Percentiles rank a stretch among this genome's conserved stretches.
These are phyloP conservation scores for Brassica incana DNA, from an alignment of 345 rosid species.

Conservation along the genomic window DNA sequence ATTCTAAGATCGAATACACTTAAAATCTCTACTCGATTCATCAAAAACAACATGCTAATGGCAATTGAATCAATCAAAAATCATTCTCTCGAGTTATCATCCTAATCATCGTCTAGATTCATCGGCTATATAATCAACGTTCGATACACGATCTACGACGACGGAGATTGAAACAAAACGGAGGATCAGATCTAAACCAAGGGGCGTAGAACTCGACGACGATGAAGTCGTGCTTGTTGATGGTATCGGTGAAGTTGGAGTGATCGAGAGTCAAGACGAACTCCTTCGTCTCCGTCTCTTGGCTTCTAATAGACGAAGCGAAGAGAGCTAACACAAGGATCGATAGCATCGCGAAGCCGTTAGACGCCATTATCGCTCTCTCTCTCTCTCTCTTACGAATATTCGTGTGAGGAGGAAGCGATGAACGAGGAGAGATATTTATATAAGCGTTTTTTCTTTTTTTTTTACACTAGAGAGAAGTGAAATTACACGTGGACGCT, in stretches of 20 bases:
- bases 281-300: slow-evolving; percentile 61
- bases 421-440: background rate
- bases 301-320: slow-evolving; percentile 46
- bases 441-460: slow-evolving; percentile 4
- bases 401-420: background rate
- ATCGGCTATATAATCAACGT: background rate
- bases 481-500: slow-evolving; percentile 4
- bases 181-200: slow-evolving; percentile 55
- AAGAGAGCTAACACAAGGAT: slow-evolving; percentile 41
- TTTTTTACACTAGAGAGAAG: background rate
- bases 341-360: slow-evolving; percentile 42
- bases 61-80: background rate
- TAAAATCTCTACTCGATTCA: background rate
- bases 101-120: background rate
- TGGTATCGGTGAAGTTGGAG: slow-evolving; percentile 81
- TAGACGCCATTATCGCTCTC: slow-evolving; percentile 48
- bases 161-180: background rate
- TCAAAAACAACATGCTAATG: background rate
- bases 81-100: background rate
- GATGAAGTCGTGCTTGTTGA: slow-evolving; percentile 75
- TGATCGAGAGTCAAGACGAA: slow-evolving; percentile 83
- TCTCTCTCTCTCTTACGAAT: slow-evolving; percentile 13
- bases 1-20: background rate
- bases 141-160: background rate
- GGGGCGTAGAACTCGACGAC: slow-evolving; percentile 99